Conservation (phyloP, 2,329 filamentous ascomycete genomes). For the Penicillium aurantiogriseum region DNA sequence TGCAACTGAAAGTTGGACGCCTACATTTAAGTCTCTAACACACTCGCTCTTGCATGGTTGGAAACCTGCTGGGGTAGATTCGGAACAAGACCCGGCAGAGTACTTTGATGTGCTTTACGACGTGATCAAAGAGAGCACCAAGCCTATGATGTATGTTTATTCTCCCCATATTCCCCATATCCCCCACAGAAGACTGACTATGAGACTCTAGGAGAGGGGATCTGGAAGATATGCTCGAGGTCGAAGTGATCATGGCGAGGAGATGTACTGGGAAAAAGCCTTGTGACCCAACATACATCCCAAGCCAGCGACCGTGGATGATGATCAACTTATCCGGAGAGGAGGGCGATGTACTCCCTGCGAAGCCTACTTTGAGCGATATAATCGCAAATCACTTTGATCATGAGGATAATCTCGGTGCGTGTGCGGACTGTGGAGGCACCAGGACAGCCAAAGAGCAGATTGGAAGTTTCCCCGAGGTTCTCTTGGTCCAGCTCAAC, state of each 20-base stretch:
- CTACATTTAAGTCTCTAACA: not conserved
- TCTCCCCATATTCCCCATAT: not conserved
- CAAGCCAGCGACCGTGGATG: not conserved
- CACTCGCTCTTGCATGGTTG: not conserved
- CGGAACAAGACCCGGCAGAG: constrained; percentile 15
- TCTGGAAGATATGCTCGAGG: not conserved
- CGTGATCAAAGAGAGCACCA: not conserved
- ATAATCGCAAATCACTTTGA: not conserved
- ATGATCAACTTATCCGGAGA: not conserved
- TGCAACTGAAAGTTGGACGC: not conserved
- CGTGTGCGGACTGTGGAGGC: constrained; percentile 7
- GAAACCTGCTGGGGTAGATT: not conserved
- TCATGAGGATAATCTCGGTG: not conserved
- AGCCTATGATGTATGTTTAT: constrained; percentile 1
- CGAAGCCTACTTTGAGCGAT: not conserved
- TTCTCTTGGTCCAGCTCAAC: constrained; percentile 25
- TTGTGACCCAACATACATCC: not conserved
- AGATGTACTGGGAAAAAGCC: not conserved
- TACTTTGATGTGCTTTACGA: not conserved
- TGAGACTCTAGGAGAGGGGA: constrained; percentile 8
- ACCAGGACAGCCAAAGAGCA: not conserved
- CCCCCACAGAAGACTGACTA: not conserved
- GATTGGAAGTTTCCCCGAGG: constrained; percentile 17
- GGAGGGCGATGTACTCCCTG: not conserved
- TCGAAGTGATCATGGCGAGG: not conserved